Base-by-base conservation (phyloP, 1,139 yeast genomes). In the Candida frijolesensis region DNA sequence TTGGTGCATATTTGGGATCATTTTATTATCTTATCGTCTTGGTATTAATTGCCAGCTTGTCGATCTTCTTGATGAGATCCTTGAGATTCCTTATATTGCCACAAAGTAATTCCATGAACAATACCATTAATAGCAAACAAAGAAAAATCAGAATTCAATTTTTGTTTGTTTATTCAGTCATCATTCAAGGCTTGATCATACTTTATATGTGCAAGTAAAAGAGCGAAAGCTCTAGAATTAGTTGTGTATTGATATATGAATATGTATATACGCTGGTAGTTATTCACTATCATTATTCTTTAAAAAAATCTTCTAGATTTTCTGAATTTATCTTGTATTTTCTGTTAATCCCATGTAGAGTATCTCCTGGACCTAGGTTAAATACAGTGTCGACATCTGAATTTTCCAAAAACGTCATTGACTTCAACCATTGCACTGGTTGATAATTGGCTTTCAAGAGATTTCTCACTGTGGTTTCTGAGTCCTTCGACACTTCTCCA, bases 121-220 rank as follows among this genome's bases (percentile, higher is more conserved):
- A 80, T 53, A 82, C 81, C 44, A 73, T 83, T 56, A 79, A 85
- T 49, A 81, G 84, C 47, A 82, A 83, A 45, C 90, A 89, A 60
- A 80, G 95, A 58, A 87, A 90, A 66, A 83, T 90, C 49, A 83
- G 97, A 57, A 86, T 90, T 57, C 94, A 90, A 64, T 92, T 90
- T 66, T 74, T 94, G 60, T 91, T 94, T 64, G 76, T 88, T 43
- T 94, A 94, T 70, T 85, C 96, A 10, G 91, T 91, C 61, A 78
- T 89, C 29, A 77, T 91, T 61, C 99, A 94, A 71, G 81, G 88
- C 1, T 55, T 74, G 44, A 66, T 74, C 30, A 67, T 72, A 48
- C 61, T 71, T 32, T 72, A 70, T 51, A 72, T 74, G 78, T 68
- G 74, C 52, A 61, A 67, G 53, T 69, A 51, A 57, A 19, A 19